Base-by-base conservation (phyloP, 2,329 filamentous ascomycete species). In the Curvularia sp. region DNA sequence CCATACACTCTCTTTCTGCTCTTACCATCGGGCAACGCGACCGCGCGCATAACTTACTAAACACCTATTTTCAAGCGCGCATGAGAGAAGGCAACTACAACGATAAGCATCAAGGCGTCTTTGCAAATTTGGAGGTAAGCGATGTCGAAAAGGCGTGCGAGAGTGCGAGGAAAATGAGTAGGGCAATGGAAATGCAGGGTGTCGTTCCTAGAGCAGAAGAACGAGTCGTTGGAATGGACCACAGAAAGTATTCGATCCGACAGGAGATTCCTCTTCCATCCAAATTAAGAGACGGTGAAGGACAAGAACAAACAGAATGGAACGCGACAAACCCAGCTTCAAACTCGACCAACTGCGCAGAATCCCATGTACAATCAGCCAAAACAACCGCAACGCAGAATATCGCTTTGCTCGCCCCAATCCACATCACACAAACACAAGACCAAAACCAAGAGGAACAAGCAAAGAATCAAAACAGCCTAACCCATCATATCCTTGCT, bases 81-180 rank as follows among this genome's bases (percentile, higher is more conserved):
- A 58, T 65, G 5, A 41, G 64, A 10, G 53, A 59, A 19, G 45
- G 32, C 3, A 34, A 21, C 1, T 53, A 55, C 23, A 54, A 39
- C 3, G 48, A 39, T 0, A 49, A 49, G 4, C 10, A 41, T 2
- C 9, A 28, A 2, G 42, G 13, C 3, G 52, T 49, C 0, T 49
- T 52, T 15, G 61, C 50, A 1, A 27, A 23, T 1, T 10, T 66
- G 2, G 55, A 63, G 32, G 52, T 64, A 1, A 23, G 15, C 5
- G 64, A 66, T 49, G 57, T 65, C 2, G 49, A 56, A 9, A 54
- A 65, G n/a, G 64, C 64, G 1, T 59, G 54, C 19, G 43, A 43
- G n/a, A 66, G 64, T 30, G 46, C 54, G 3, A 23, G 42, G 13
- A 52, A 38, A 7, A 66, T 66, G 59, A 61, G 28, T 6, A 46